These are phyloP conservation scores for Suillus subaureus DNA, from an alignment of 768 basidiomycete species.

Conservation along the genomic window DNA sequence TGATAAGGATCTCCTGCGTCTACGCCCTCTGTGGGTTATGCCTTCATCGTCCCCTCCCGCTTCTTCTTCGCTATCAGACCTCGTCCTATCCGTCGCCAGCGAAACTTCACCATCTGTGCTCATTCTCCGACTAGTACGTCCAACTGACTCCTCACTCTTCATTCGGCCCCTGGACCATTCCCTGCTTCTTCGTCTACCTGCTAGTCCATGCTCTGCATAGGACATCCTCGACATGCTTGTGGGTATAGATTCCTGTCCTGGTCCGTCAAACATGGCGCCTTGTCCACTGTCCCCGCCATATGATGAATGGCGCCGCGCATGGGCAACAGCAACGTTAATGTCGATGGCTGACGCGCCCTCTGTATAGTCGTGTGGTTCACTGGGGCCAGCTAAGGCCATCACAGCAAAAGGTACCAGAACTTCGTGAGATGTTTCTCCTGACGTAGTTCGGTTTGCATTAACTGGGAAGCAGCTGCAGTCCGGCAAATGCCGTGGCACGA, in stretches of 20 bases:
- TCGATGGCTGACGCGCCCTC: conserved; percentile 83
- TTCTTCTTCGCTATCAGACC: conserved; percentile 38
- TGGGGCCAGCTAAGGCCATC: conserved; percentile 23
- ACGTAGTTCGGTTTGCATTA: not conserved
- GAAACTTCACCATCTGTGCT: conserved; percentile 44
- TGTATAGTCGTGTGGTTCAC: conserved; percentile 65
- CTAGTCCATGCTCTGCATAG: conserved; percentile 44
- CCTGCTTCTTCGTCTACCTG: conserved; percentile 58
- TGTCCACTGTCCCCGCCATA: conserved; percentile 58
- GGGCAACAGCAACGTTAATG: conserved; percentile 62
- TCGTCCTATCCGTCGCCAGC: conserved; percentile 43
- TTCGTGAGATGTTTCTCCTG: not conserved
- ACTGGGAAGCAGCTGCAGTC: not conserved
- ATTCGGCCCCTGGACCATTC: conserved; percentile 51
- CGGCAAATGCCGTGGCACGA: conserved; percentile 1
- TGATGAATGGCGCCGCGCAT: conserved; percentile 68
- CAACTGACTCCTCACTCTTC: conserved; percentile 48
- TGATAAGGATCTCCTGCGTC: conserved; percentile 38
- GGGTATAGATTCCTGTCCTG: conserved; percentile 62
- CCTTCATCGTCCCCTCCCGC: conserved; percentile 37
- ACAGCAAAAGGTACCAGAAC: conserved; percentile 1
- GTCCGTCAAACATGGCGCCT: conserved; percentile 78
- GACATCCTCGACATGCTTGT: conserved; percentile 84
- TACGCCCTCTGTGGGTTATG: conserved; percentile 31
- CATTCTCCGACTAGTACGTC: conserved; percentile 40